phyloP scores from a whole-genome alignment of 2,329 filamentous ascomycete species.

The Hypoxylon sp. region DNA sequence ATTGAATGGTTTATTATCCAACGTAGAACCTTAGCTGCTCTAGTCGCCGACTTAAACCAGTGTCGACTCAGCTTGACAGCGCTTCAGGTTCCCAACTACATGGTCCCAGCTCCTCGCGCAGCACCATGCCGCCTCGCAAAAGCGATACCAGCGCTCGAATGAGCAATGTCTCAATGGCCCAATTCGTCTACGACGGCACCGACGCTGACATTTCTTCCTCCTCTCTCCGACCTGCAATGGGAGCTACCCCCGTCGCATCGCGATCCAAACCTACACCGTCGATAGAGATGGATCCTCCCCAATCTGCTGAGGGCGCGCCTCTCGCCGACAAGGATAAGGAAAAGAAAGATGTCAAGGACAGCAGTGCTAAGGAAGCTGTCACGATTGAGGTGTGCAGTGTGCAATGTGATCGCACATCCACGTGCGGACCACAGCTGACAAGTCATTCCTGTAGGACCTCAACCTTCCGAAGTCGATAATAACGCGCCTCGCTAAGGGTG shows the following conservation, averaged over 20 bases:
- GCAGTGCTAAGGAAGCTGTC: constrained; percentile 52
- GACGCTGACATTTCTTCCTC: constrained; percentile 41
- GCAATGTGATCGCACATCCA: constrained; percentile 22
- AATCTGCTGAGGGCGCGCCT: constrained; percentile 47
- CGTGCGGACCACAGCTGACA: constrained; percentile 33
- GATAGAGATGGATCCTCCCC: constrained; percentile 57
- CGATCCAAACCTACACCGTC: constrained; percentile 47
- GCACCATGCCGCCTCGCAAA: constrained; percentile 70
- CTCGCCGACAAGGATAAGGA: constrained; percentile 55
- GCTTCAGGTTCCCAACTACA: constrained; percentile 3
- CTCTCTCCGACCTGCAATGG: constrained; percentile 44
- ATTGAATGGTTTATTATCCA: background rate
- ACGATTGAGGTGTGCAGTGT: constrained; percentile 69
- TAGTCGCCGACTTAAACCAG: background rate
- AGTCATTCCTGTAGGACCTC: constrained; percentile 70
- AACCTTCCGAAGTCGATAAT: constrained; percentile 86
- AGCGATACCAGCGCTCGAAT: constrained; percentile 61
- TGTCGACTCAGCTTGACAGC: background rate
- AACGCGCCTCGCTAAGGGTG: constrained; percentile 83
- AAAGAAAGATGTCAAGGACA: constrained; percentile 57
- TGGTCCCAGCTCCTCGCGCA: constrained; percentile 18
- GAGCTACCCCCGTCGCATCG: constrained; percentile 42
- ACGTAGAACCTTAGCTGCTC: background rate
- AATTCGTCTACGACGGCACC: constrained; percentile 63
- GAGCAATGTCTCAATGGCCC: constrained; percentile 64